Percentiles rank a stretch among this genome's conserved stretches.
Conservation (phyloP, 202 grass and related monocot species). For the Bolboschoenoplectus hybrid region DNA sequence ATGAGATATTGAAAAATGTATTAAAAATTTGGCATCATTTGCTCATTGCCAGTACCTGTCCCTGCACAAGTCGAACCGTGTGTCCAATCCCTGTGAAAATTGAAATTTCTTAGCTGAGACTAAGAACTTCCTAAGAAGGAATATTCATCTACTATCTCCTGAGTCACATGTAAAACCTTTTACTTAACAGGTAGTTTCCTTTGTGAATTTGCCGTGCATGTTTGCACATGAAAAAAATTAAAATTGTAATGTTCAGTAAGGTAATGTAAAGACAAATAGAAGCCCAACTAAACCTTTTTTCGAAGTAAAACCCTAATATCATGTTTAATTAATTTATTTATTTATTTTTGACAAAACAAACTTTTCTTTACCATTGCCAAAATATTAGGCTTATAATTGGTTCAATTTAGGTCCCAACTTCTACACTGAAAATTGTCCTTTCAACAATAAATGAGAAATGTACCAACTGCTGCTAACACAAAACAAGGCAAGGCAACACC, state of each 20-base stretch:
- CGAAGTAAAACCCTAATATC: neutral
- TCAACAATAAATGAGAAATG: constrained; percentile 14
- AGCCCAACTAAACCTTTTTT: neutral
- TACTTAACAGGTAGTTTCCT: neutral
- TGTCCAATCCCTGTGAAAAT: constrained; percentile 31
- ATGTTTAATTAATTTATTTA: too few relatives aligned
- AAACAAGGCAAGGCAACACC: constrained; percentile 7
- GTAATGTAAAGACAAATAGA: neutral
- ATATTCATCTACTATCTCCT: neutral
- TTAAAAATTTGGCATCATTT: neutral
- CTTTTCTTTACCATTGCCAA: neutral
- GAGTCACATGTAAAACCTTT: neutral
- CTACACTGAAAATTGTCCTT: neutral
- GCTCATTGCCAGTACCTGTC: constrained; percentile 42
- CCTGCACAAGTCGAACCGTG: constrained; percentile 42
- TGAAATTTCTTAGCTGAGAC: neutral
- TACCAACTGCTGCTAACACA: neutral
- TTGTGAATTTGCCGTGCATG: constrained; percentile 12
- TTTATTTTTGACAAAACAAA: neutral
- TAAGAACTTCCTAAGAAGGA: neutral
- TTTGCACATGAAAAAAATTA: neutral
- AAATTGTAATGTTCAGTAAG: neutral
- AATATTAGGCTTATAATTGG: neutral
- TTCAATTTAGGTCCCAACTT: neutral
- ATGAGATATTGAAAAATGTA: constrained; percentile 19